Evolutionary conservation across 805 yeast genomes (phyloP).

Genomic region (Kodamaea fukazawae): DNA sequence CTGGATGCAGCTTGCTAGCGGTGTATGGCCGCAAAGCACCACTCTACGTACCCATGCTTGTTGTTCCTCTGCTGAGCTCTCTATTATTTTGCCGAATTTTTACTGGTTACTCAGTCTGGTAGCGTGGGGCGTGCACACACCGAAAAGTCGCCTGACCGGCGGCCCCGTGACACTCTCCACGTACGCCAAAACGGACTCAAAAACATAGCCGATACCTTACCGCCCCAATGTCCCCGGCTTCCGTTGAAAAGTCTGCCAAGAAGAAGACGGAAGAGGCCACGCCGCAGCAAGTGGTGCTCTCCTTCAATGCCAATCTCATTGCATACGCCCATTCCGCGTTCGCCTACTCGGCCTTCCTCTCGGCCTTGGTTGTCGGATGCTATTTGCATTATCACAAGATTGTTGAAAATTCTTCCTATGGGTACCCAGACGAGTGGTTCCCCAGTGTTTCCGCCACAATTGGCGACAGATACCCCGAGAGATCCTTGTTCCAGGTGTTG

Average conservation of each 20-base stretch:
- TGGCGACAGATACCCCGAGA: constrained; percentile 95
- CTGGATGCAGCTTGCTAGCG: too few species aligned
- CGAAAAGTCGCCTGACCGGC: too few species aligned
- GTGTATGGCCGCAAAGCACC: too few species aligned
- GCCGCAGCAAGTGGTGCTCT: constrained; percentile 1
- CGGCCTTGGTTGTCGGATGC: constrained; percentile 73
- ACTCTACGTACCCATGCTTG: constrained; percentile 7
- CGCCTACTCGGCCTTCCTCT: constrained; percentile 71
- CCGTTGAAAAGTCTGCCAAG: constrained; percentile 1
- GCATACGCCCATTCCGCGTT: constrained; percentile 71
- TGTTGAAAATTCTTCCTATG: constrained; percentile 79
- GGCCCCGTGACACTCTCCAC: background rate
- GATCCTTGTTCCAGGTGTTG: constrained; percentile 85
- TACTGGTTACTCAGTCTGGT: constrained; percentile 6
- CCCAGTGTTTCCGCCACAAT: constrained; percentile 96
- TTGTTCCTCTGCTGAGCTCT: constrained; percentile 2
- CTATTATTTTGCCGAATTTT: constrained; percentile 10
- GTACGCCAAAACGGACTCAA: background rate
- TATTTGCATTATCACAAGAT: constrained; percentile 82
- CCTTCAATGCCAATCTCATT: constrained; percentile 61
- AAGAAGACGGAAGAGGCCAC: constrained; percentile 1
- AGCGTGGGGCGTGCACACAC: too few species aligned
- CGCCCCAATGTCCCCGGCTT: constrained; percentile 1
- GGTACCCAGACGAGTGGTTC: constrained; percentile 98
- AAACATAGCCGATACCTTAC: too few species aligned